Evolutionary conservation across 139 green algal species (phyloP).

Genomic region (Gonium pectorale): DNA sequence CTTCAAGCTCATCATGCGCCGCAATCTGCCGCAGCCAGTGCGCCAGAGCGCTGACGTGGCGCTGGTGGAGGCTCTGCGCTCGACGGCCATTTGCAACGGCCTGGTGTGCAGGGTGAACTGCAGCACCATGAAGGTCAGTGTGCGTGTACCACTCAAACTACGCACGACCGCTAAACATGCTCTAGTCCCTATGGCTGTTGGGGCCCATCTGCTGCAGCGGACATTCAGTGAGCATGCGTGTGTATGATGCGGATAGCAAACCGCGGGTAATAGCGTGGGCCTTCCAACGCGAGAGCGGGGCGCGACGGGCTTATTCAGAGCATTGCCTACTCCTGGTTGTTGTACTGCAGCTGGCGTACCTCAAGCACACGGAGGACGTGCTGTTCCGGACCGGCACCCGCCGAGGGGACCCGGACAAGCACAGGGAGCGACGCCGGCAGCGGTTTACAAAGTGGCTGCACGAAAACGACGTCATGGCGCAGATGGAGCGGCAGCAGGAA

Average conservation of each 20-base stretch:
- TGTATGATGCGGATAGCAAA: too few species aligned
- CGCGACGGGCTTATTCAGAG: too few species aligned
- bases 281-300: too few species aligned
- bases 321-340: too few species aligned
- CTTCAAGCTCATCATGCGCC: slow-evolving; percentile 63
- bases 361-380: slow-evolving; percentile 95
- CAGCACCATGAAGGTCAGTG: slow-evolving; percentile 74
- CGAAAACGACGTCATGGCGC: slow-evolving; percentile 21
- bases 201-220: too few species aligned
- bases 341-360: slow-evolving; percentile 94
- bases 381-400: slow-evolving; percentile 61
- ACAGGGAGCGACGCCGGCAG: slow-evolving; percentile 30
- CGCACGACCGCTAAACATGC: too few species aligned
- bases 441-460: slow-evolving; percentile 47
- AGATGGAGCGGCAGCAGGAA: too few species aligned
- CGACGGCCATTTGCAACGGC: slow-evolving; percentile 79
- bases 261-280: too few species aligned
- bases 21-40: slow-evolving; percentile 58
- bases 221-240: too few species aligned
- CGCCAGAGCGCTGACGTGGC: neutral
- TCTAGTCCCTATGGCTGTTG: too few species aligned
- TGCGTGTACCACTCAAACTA: too few species aligned
- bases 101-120: slow-evolving; percentile 96
- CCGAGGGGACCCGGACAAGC: slow-evolving; percentile 1
- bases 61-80: slow-evolving; percentile 49